Evolutionary conservation across 2,329 filamentous ascomycete genomes (phyloP).

Genomic region (Trichoderma sp.): DNA sequence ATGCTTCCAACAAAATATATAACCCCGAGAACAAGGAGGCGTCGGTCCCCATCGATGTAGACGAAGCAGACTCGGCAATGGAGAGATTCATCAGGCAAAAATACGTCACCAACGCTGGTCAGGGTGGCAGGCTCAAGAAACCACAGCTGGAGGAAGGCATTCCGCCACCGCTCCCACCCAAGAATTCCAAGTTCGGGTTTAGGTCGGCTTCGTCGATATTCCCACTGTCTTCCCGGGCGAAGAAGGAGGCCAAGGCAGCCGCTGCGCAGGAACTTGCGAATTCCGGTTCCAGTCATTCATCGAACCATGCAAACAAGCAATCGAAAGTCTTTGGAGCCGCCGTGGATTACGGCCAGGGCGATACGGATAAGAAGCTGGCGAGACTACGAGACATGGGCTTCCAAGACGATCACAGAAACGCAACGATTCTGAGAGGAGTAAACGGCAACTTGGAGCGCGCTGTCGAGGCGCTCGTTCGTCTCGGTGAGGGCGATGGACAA

Average conservation of each 20-base stretch:
- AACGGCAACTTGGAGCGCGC: conserved; percentile 84
- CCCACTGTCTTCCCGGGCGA: conserved; percentile 61
- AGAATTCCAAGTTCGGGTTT: conserved; percentile 62
- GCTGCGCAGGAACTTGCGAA: conserved; percentile 31
- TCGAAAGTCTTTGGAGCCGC: conserved; percentile 71
- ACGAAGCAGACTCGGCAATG: conserved; percentile 92
- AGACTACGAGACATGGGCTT: conserved; percentile 92
- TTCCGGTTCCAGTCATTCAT: conserved; percentile 39
- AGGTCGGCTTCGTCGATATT: conserved; percentile 68
- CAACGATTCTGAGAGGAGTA: conserved; percentile 76
- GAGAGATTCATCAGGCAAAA: conserved; percentile 94
- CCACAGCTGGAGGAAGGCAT: conserved; percentile 58
- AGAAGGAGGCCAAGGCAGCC: conserved; percentile 50
- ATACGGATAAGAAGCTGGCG: conserved; percentile 73
- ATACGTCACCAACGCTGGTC: conserved; percentile 62
- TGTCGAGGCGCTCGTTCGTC: conserved; percentile 78
- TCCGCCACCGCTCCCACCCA: conserved; percentile 62
- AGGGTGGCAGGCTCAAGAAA: conserved; percentile 46
- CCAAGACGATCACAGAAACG: conserved; percentile 76
- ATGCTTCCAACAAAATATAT: conserved; percentile 80
- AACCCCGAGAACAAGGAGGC: conserved; percentile 84
- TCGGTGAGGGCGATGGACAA: conserved; percentile 68
- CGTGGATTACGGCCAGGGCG: conserved; percentile 57
- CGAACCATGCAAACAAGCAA: conserved; percentile 60
- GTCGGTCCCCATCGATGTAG: conserved; percentile 82